phyloP scores from a whole-genome alignment of 2,329 filamentous ascomycete genomes.

The Cercospora berteroae region DNA sequence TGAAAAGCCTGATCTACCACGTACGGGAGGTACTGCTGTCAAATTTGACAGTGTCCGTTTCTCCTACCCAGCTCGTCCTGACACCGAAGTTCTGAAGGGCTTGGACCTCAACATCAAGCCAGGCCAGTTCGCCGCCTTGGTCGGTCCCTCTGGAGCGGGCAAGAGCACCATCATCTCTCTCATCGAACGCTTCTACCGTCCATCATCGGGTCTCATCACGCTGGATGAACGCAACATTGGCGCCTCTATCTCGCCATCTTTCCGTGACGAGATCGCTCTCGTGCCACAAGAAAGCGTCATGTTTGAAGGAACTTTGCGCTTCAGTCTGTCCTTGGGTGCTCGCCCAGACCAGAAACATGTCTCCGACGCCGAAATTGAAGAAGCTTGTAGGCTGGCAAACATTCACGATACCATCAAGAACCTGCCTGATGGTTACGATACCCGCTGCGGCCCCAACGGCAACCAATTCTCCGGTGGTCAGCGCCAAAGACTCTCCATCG shows the following conservation, averaged over 20 bases:
- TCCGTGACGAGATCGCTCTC: conserved; percentile 45
- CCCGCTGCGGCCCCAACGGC: conserved; percentile 46
- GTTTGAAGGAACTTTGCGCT: conserved; percentile 46
- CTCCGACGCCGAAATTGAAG: conserved; percentile 61
- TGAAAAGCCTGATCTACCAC: conserved; percentile 3
- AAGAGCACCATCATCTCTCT: conserved; percentile 45
- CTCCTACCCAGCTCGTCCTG: conserved; percentile 62
- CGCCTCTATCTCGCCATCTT: conserved; percentile 39
- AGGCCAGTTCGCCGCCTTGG: conserved; percentile 44
- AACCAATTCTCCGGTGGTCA: conserved; percentile 46
- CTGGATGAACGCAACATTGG: conserved; percentile 47
- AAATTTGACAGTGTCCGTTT: conserved; percentile 62
- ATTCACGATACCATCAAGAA: conserved; percentile 66
- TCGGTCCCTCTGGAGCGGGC: conserved; percentile 43
- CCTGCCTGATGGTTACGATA: conserved; percentile 65
- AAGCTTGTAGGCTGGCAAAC: conserved; percentile 65
- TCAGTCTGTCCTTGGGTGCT: conserved; percentile 44
- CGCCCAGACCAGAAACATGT: conserved; percentile 53
- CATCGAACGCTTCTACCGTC: conserved; percentile 57
- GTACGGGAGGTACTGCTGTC: conserved; percentile 37
- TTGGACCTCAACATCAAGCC: conserved; percentile 35
- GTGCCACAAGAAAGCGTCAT: conserved; percentile 51
- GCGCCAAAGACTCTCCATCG: conserved; percentile 45
- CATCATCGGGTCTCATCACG: conserved; percentile 61
- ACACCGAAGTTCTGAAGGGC: conserved; percentile 54